Base-by-base conservation (phyloP, 139 green algal genomes). In the Zygnema cylindricum region DNA sequence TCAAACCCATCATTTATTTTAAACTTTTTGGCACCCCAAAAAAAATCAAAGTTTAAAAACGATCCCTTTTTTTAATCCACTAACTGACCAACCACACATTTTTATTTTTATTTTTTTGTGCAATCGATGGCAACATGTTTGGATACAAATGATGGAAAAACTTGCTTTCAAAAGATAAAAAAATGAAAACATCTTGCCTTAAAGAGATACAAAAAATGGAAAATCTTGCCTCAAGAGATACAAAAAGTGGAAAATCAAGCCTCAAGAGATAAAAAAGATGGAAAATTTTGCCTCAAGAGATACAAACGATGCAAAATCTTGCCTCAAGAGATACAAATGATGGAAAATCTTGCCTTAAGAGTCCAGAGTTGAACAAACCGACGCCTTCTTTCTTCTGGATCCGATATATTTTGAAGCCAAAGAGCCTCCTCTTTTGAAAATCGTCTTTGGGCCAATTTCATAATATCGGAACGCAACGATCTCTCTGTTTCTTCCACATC, bases 321-420 rank as follows among this genome's bases (percentile, higher is more conserved):
- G 55, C 77, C 77, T 84, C 76, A 2, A 84, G 77, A 54, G 77
- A n/a, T n/a, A n/a, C n/a, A n/a, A n/a, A n/a, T n/a, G n/a, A n/a
- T n/a, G n/a, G n/a, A n/a, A 79, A 38, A 79, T 79, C 36, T 21
- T 54, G 55, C 77, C 77, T 84, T 84, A 2, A 84, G 77, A 54
- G 77, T 84, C 77, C 77, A 84, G 3, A 84, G 77, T 11, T 84
- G 77, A 35, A 84, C 35, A 84, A 84, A 84, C 7, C 77, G n/a
- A 3, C 49, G 77, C 3, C 77, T 21, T 7, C 77, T 21, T 11
- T 84, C 77, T 38, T 84, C 77, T 22, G 35, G 35, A 57, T 63
- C 40, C 33, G 77, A 7, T 2, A 55, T 36, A 7, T 35, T 22
- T 7, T 84, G 32, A 2, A 84, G 7, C 77, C 77, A 84, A 7